Conservation (phyloP, 2,329 filamentous ascomycete genomes). For the Colletotrichum horii region DNA sequence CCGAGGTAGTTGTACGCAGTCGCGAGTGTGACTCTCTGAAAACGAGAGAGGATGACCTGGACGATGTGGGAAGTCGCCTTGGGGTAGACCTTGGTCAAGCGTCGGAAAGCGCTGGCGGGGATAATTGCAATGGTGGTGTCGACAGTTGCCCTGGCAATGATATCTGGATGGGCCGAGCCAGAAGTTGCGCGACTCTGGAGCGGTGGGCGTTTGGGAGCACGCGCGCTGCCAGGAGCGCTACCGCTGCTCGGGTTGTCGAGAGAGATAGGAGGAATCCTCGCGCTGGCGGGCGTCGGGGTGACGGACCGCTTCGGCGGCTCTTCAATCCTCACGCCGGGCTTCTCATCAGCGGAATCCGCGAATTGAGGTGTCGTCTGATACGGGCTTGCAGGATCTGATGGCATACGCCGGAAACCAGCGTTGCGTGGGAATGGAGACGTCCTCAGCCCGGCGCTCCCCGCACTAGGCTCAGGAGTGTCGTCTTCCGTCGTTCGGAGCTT, state of each 20-base stretch:
- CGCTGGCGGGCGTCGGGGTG: conserved; percentile 2
- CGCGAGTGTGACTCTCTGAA: conserved; percentile 92
- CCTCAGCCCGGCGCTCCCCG: conserved; percentile 1
- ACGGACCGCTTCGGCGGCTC: conserved; percentile 6
- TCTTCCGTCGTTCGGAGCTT: conserved; percentile 77
- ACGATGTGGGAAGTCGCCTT: conserved; percentile 97
- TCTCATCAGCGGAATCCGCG: neutral
- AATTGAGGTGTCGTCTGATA: conserved; percentile 9
- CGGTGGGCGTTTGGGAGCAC: conserved; percentile 37
- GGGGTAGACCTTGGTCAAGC: conserved; percentile 91
- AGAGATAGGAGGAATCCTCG: conserved; percentile 76
- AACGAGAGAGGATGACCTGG: conserved; percentile 92
- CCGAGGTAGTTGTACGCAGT: conserved; percentile 96
- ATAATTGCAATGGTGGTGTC: conserved; percentile 99
- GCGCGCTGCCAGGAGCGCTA: neutral
- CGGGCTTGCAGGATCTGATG: conserved; percentile 21
- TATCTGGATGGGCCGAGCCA: conserved; percentile 91
- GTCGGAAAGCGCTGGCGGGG: conserved; percentile 91
- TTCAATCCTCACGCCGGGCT: neutral
- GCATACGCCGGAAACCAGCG: conserved; percentile 10
- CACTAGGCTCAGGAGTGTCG: conserved; percentile 32
- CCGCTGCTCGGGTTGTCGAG: conserved; percentile 39
- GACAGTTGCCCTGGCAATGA: conserved; percentile 92
- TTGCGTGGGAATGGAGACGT: conserved; percentile 15
- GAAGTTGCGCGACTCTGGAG: conserved; percentile 52